A percentile compares a stretch with the other conserved stretches of the same genome.
These are phyloP conservation scores for Patellaria atrata DNA, from an alignment of 495 filamentous ascomycete species.

Conservation along the genomic window DNA sequence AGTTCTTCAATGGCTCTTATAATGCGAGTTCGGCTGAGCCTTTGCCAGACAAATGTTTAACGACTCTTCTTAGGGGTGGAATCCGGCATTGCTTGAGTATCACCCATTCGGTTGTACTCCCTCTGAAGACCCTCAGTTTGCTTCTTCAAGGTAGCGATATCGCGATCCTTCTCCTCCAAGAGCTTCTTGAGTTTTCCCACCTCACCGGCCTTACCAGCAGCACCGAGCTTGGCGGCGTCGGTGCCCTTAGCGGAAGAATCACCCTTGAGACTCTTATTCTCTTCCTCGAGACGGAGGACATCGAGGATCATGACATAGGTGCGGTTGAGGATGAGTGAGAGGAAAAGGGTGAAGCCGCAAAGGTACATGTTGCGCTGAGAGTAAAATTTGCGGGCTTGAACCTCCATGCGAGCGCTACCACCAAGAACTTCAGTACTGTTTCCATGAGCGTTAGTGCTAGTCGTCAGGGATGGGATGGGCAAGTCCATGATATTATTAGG, in stretches of 20 bases:
- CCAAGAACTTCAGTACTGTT: conserved; percentile 47
- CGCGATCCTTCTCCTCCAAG: conserved; percentile 32
- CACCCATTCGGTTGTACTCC: conserved; percentile 75
- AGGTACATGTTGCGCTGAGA: conserved; percentile 99
- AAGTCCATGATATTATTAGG: too few species aligned
- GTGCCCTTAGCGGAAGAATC: conserved; percentile 58
- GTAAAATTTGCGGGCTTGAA: conserved; percentile 99
- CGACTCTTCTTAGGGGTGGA: conserved; percentile 51
- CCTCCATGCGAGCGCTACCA: conserved; percentile 89
- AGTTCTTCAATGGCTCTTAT: too few species aligned
- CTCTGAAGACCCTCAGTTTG: conserved; percentile 73
- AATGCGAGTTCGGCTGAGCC: conserved; percentile 1
- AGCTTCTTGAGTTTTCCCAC: conserved; percentile 49
- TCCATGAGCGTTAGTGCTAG: conserved; percentile 3
- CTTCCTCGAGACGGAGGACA: conserved; percentile 81
- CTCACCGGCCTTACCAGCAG: conserved; percentile 60
- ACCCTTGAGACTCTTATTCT: conserved; percentile 71
- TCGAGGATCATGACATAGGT: conserved; percentile 98
- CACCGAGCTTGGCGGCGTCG: conserved; percentile 44
- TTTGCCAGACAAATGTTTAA: conserved; percentile 29
- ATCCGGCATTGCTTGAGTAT: conserved; percentile 51
- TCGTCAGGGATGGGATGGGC: conserved; percentile 20
- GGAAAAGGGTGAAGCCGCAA: conserved; percentile 97
- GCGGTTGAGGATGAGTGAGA: conserved; percentile 96
- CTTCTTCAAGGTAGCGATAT: conserved; percentile 42